These are phyloP conservation scores for Rhizopogon vulgaris DNA, from an alignment of 768 basidiomycete species.

Conservation along the genomic window DNA sequence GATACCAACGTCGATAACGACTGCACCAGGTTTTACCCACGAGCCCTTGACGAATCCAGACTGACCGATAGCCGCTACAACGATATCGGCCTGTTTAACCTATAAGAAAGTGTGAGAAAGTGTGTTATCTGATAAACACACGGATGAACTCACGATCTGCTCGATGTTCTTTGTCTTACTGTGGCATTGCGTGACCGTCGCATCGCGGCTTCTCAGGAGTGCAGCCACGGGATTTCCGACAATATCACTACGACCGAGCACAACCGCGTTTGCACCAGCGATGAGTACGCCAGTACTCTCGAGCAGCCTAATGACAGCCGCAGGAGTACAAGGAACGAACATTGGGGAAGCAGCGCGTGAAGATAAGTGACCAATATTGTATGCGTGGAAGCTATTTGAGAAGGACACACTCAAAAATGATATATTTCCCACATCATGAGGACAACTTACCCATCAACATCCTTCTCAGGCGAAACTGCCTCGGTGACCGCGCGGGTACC, in stretches of 20 bases:
- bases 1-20: conserved; percentile 97
- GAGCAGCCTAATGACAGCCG: conserved; percentile 85
- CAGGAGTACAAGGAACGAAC: conserved; percentile 93
- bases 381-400: conserved; percentile 81
- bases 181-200: conserved; percentile 98
- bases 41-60: conserved; percentile 85
- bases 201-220: conserved; percentile 83
- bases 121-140: conserved; percentile 3
- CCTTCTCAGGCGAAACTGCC: conserved; percentile 88
- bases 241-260: conserved; percentile 95
- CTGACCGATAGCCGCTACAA: conserved; percentile 96
- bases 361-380: conserved; percentile 93
- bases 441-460: conserved; percentile 82
- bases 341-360: conserved; percentile 86
- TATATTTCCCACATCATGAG: conserved; percentile 7
- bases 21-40: conserved; percentile 93
- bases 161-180: conserved; percentile 81
- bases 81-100: conserved; percentile 83
- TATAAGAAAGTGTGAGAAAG: conserved; percentile 23
- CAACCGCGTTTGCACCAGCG: conserved; percentile 77
- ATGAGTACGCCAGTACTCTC: conserved; percentile 79
- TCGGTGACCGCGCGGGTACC: conserved; percentile 93
- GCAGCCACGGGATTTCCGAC: conserved; percentile 94
- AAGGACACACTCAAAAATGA: not conserved
- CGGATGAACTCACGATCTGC: conserved; percentile 52